A percentile compares a stretch with the other conserved stretches of the same genome.
Evolutionary conservation across 179 eudicot species (phyloP).

Genomic region (Spergularia azorica): DNA sequence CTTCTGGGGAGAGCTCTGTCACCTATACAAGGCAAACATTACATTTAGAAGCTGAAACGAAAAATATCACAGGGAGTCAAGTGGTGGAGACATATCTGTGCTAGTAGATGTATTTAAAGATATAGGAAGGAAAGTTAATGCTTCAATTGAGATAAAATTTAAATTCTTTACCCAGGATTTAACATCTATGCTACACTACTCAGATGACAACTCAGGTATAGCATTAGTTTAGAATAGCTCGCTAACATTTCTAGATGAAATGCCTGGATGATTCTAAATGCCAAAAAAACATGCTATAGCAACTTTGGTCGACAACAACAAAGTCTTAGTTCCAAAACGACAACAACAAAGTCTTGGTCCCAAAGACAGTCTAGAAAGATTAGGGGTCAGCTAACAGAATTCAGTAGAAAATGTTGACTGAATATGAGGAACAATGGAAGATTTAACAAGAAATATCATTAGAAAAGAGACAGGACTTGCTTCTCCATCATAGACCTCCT

Average conservation of each 20-base stretch:
- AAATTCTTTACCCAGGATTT: too few relatives aligned
- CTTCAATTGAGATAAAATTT: too few relatives aligned
- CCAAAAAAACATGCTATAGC: neutral
- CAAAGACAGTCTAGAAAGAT: too few relatives aligned
- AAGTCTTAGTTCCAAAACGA: too few relatives aligned
- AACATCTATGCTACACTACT: too few relatives aligned
- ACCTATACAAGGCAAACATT: slow-evolving; percentile 43
- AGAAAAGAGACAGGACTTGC: slow-evolving; percentile 38
- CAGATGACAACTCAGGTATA: too few relatives aligned
- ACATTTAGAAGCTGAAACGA: neutral
- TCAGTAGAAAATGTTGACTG: neutral
- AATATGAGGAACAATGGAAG: neutral
- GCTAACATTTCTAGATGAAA: neutral
- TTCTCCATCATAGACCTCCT: slow-evolving; percentile 98
- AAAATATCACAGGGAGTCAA: neutral
- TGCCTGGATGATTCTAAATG: neutral
- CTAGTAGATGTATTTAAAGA: too few relatives aligned
- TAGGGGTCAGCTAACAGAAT: too few relatives aligned
- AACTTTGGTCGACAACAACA: too few relatives aligned
- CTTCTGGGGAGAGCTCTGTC: slow-evolving; percentile 97
- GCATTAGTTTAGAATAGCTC: neutral
- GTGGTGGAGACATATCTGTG: too few relatives aligned
- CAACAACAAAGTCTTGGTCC: too few relatives aligned
- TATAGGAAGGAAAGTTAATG: too few relatives aligned
- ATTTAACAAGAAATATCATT: neutral